Evolutionary conservation across 176 grass and related monocot species (phyloP).

Genomic region (Avena sativa): DNA sequence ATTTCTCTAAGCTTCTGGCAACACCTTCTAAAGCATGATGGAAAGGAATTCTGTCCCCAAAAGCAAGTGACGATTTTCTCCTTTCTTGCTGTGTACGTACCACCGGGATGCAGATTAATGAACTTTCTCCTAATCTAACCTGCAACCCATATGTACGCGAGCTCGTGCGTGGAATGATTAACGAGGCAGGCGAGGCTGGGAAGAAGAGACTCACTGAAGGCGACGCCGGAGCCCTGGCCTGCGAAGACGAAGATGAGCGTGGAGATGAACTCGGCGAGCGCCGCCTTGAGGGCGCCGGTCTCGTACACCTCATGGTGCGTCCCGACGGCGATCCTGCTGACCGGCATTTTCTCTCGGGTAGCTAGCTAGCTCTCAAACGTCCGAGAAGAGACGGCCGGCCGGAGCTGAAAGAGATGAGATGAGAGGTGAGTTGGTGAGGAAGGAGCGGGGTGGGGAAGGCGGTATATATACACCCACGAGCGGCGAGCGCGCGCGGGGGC

Average conservation of each 20-base stretch:
- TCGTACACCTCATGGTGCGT: slow-evolving; percentile 69
- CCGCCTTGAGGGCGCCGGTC: slow-evolving; percentile 79
- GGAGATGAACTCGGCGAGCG: slow-evolving; percentile 90
- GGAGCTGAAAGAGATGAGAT: not conserved
- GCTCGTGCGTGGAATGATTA: too few species aligned
- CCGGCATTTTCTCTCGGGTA: slow-evolving; percentile 63
- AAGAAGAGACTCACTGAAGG: slow-evolving; percentile 62
- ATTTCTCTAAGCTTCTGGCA: slow-evolving; percentile 24
- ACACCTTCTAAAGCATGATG: not conserved
- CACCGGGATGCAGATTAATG: not conserved
- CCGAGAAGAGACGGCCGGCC: not conserved
- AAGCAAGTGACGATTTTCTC: not conserved
- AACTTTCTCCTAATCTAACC: not conserved
- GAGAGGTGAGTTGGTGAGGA: slow-evolving; percentile 9
- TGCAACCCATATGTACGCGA: not conserved
- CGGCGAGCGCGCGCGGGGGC: too few species aligned
- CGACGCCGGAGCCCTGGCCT: slow-evolving; percentile 94
- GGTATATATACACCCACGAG: slow-evolving; percentile 40
- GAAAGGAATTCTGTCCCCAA: not conserved
- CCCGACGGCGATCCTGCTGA: slow-evolving; percentile 74
- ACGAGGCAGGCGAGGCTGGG: not conserved
- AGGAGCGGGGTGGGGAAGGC: slow-evolving; percentile 4
- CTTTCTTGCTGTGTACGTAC: not conserved
- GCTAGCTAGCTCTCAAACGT: not conserved
- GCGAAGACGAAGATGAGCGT: slow-evolving; percentile 99